Evolutionary conservation across 148 eudicot genomes (phyloP).

Genomic region (Heliosperma pusillum): DNA sequence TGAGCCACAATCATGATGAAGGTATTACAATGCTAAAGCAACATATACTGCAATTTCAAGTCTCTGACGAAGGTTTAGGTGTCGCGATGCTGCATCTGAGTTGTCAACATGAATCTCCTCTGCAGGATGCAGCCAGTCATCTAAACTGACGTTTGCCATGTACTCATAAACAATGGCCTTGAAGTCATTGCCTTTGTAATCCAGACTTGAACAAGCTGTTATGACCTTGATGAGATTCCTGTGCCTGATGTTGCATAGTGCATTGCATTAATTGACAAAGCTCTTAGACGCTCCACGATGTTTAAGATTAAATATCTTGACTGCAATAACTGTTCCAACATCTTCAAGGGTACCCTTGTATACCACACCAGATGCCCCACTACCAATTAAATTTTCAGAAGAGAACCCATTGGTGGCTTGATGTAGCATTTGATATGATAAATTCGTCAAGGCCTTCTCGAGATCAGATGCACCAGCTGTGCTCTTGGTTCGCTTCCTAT

Average conservation of each 20-base stretch:
- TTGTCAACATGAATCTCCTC: not conserved
- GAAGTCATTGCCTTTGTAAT: conserved; percentile 22
- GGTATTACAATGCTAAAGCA: conserved; percentile 39
- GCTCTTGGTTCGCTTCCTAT: conserved; percentile 6
- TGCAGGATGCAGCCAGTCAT: conserved; percentile 22
- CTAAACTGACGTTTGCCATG: conserved; percentile 25
- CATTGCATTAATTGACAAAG: conserved; percentile 18
- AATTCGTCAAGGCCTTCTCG: conserved; percentile 9
- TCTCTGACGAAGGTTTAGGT: conserved; percentile 16
- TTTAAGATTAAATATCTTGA: conserved; percentile 24
- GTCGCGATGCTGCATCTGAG: not conserved
- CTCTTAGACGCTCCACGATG: conserved; percentile 19
- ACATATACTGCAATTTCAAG: conserved; percentile 31
- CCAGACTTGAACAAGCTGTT: conserved; percentile 25
- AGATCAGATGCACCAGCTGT: not conserved
- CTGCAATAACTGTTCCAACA: conserved; percentile 15
- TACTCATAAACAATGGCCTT: conserved; percentile 25
- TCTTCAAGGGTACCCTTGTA: conserved; percentile 24
- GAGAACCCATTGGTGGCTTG: conserved; percentile 36
- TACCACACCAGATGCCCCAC: conserved; percentile 30
- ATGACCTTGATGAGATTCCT: conserved; percentile 23
- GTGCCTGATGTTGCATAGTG: conserved; percentile 20
- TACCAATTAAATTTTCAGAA: conserved; percentile 19
- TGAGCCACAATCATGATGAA: conserved; percentile 25
- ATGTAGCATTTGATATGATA: conserved; percentile 25